These are phyloP conservation scores for Thuja plicata DNA, from an alignment of 83 land plant species.

Conservation along the genomic window DNA sequence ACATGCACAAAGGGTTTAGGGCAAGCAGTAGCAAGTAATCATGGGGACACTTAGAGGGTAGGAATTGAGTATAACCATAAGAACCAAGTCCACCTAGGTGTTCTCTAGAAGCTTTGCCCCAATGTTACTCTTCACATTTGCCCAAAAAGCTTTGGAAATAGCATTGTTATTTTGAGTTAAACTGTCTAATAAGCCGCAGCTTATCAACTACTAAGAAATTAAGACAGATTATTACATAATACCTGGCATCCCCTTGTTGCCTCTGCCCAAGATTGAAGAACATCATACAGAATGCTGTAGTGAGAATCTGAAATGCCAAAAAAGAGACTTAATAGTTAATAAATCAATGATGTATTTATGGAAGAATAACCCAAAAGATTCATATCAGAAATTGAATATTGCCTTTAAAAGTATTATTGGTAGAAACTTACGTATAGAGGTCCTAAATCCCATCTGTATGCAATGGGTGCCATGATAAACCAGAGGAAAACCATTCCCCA, in stretches of 20 bases:
- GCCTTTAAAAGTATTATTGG: neutral
- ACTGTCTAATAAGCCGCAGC: neutral
- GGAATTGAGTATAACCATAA: too few relatives aligned
- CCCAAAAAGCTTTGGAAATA: neutral
- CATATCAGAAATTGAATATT: neutral
- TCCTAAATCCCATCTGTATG: slow-evolving; percentile 79
- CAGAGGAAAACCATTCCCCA: slow-evolving; percentile 70
- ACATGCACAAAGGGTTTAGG: neutral
- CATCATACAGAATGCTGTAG: slow-evolving; percentile 74
- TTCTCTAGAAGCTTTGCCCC: too few relatives aligned
- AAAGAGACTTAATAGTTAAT: slow-evolving; percentile 3
- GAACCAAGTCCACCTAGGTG: too few relatives aligned
- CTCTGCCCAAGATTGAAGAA: slow-evolving; percentile 86
- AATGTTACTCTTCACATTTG: too few relatives aligned
- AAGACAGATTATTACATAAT: neutral
- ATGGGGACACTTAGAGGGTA: too few relatives aligned
- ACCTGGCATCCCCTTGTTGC: slow-evolving; percentile 90
- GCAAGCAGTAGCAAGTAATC: neutral
- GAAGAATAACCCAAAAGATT: neutral
- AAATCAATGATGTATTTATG: neutral
- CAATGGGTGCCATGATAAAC: slow-evolving; percentile 84
- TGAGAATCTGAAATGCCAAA: slow-evolving; percentile 68
- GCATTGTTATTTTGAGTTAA: neutral
- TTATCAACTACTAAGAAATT: neutral
- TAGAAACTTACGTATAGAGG: slow-evolving; percentile 81